Evolutionary conservation across 306 rosid genomes (phyloP), one percentile per base, ranked within the genome.

Genomic region (Fragaria nilgerrensis): DNA sequence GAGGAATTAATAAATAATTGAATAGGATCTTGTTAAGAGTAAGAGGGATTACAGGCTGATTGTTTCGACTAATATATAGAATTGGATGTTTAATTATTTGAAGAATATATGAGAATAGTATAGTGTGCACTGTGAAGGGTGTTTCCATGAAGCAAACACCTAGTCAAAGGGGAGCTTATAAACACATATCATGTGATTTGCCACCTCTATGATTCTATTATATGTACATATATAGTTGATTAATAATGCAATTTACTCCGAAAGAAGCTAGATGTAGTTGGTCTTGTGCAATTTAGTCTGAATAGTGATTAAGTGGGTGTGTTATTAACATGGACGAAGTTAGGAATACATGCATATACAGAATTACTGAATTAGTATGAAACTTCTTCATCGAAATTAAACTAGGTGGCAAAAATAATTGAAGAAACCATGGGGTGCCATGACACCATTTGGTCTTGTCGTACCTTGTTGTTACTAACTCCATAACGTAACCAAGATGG

Each of bases 151-250:
- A 77, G 83, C 87, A 70, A 83, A 88, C 92, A 84, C 79, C 68
- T 9, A 36, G 86, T 82, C 84, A 73, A 82, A 79, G 76, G 78
- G 72, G 83, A 61, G 89, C 84, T 88, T 71, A 53, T 82, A 81
- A 88, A 88, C 93, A 85, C 93, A 85, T 59, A 75, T 81, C 97
- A 93, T 89, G 98, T 93, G 96, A 11, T 86, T n/a, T 84, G 95
- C 87, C 89, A 89, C 78, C 96, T 78, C 79, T 23, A 73, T 27
- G 52, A 77, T 82, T 83, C 9, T 2, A 65, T 34, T 61, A 5
- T 61, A 32, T 32, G 0, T 3, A 32, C 34, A 80, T 53, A 67
- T 80, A 79, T 41, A 80, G 70, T 59, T 75, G 8, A 81, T 45
- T 62, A 73, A 68, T 69, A 68, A 68, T 78, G 59, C 82, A 78